Evolutionary conservation across 208 protist species (phyloP).

Genomic region (Leishmania guyanensis): DNA sequence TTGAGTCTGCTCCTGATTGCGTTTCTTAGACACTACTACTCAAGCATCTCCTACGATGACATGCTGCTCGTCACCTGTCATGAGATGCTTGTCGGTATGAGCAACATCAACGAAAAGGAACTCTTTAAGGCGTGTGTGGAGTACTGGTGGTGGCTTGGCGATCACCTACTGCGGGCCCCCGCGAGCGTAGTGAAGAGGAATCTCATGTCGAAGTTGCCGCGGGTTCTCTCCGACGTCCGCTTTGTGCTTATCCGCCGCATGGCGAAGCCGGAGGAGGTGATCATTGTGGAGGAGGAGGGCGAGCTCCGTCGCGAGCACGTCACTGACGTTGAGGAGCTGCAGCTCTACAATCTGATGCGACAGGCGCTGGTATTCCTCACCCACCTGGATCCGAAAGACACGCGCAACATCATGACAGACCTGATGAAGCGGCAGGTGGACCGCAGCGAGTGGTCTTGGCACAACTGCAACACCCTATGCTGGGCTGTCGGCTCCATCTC

Average conservation of each 20-base stretch:
- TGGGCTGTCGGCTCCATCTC: constrained; percentile 99
- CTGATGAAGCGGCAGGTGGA: constrained; percentile 83
- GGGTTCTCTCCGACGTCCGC: constrained; percentile 92
- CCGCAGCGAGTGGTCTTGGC: constrained; percentile 94
- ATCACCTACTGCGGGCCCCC: constrained; percentile 50
- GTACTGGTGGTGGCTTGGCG: constrained; percentile 97
- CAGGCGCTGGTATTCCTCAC: constrained; percentile 98
- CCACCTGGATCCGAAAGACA: constrained; percentile 95
- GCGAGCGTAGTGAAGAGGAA: constrained; percentile 56
- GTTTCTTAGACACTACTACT: constrained; percentile 93
- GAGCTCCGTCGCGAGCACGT: constrained; percentile 97
- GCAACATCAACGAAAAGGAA: constrained; percentile 96
- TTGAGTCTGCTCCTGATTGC: constrained; percentile 93
- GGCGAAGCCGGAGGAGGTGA: constrained; percentile 99
- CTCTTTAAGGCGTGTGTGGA: constrained; percentile 99
- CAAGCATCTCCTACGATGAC: constrained; percentile 89
- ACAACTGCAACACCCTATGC: constrained; percentile 98
- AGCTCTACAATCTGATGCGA: constrained; percentile 98
- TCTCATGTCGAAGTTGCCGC: constrained; percentile 59
- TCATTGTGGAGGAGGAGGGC: constrained; percentile 99
- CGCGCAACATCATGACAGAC: constrained; percentile 95
- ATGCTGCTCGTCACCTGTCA: constrained; percentile 80
- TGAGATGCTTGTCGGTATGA: constrained; percentile 95
- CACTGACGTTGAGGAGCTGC: constrained; percentile 97
- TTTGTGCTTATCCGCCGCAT: constrained; percentile 97